phyloP scores from a whole-genome alignment of 2,329 filamentous ascomycete species.

The Fusarium heterosporum region DNA sequence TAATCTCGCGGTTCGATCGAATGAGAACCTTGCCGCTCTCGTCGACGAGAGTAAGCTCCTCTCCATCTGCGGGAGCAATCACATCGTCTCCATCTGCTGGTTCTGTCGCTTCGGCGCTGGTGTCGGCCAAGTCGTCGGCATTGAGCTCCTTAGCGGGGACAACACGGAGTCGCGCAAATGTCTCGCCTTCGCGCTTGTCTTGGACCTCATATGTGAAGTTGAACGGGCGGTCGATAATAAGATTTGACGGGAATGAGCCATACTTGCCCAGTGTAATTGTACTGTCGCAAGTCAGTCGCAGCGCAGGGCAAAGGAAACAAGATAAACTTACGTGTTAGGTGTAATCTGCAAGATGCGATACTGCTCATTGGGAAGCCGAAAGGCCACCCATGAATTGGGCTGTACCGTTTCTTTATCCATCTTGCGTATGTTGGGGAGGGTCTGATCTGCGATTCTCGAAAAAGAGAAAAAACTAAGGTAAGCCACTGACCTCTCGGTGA shows the following conservation, averaged over 20 bases:
- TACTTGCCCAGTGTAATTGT: conserved; percentile 93
- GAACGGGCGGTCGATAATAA: conserved; percentile 90
- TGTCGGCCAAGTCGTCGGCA: conserved; percentile 75
- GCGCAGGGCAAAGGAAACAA: neutral
- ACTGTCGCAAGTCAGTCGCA: conserved; percentile 61
- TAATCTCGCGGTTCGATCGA: conserved; percentile 68
- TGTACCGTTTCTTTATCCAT: conserved; percentile 55
- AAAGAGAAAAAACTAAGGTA: conserved; percentile 44
- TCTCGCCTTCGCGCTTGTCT: conserved; percentile 74
- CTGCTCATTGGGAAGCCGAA: conserved; percentile 70
- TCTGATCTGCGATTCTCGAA: conserved; percentile 26
- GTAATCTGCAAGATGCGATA: conserved; percentile 67
- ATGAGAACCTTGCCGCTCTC: conserved; percentile 60
- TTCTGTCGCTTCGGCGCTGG: conserved; percentile 54
- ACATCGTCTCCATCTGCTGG: conserved; percentile 58
- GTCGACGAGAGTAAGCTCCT: conserved; percentile 58
- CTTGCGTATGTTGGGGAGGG: conserved; percentile 28
- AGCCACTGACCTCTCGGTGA: conserved; percentile 47
- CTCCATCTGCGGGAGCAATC: conserved; percentile 53
- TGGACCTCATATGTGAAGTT: conserved; percentile 91
- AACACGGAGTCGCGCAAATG: conserved; percentile 77
- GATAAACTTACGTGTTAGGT: conserved; percentile 67
- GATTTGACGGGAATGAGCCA: conserved; percentile 88
- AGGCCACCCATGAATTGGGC: conserved; percentile 70
- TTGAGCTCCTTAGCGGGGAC: conserved; percentile 86